A percentile compares a stretch with the other conserved stretches of the same genome.
Conservation (phyloP, 495 filamentous ascomycete genomes). For the Clavariopsis aquatica region DNA sequence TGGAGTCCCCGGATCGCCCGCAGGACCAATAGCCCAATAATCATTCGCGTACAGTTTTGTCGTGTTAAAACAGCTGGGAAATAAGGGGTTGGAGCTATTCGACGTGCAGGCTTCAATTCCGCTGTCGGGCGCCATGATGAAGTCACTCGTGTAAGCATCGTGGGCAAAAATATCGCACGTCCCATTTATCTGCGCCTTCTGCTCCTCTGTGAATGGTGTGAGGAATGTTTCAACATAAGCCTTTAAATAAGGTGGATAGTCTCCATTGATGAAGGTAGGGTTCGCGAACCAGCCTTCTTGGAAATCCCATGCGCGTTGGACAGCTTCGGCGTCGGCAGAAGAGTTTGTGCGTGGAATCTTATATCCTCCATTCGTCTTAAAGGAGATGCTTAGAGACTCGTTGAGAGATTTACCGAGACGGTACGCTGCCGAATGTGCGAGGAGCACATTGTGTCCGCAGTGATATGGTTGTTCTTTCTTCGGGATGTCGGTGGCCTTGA, state of each 20-base stretch:
- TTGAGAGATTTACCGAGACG: slow-evolving; percentile 45
- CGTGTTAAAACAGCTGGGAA: slow-evolving; percentile 39
- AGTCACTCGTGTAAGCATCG: slow-evolving; percentile 43
- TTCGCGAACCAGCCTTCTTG: slow-evolving; percentile 44
- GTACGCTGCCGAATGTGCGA: slow-evolving; percentile 45
- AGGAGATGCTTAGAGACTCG: slow-evolving; percentile 37
- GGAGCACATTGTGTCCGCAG: slow-evolving; percentile 46
- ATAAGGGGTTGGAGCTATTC: slow-evolving; percentile 36
- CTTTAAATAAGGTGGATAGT: slow-evolving; percentile 40
- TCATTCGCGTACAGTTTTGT: slow-evolving; percentile 40
- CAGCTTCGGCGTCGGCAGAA: slow-evolving; percentile 30
- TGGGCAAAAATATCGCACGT: slow-evolving; percentile 42
- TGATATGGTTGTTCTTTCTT: slow-evolving; percentile 41
- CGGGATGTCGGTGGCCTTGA: slow-evolving; percentile 43
- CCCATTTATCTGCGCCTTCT: slow-evolving; percentile 40
- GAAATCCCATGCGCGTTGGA: slow-evolving; percentile 41
- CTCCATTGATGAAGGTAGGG: slow-evolving; percentile 41
- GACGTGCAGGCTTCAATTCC: slow-evolving; percentile 37
- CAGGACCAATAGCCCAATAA: slow-evolving; percentile 42
- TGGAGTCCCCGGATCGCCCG: slow-evolving; percentile 35
- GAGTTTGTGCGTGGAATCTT: slow-evolving; percentile 43
- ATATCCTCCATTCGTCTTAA: slow-evolving; percentile 48
- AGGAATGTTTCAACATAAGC: slow-evolving; percentile 38
- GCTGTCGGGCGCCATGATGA: slow-evolving; percentile 41
- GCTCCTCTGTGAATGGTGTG: slow-evolving; percentile 34